A percentile compares a stretch with the other conserved stretches of the same genome.
These are phyloP conservation scores for Exophiala spinifera DNA, from an alignment of 2,329 filamentous ascomycete species.

Conservation along the genomic window DNA sequence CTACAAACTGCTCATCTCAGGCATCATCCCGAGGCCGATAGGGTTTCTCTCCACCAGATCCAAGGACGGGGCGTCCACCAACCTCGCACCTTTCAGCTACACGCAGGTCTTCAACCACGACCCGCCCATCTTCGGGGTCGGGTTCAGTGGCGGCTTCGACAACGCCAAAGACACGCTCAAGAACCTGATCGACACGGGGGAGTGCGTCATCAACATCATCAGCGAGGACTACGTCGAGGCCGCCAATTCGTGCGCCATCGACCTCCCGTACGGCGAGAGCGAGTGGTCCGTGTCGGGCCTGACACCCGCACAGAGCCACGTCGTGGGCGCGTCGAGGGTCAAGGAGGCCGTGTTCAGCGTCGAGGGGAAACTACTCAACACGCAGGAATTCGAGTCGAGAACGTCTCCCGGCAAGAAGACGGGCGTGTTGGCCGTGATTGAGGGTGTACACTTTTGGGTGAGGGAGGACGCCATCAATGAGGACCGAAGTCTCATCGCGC, in stretches of 20 bases:
- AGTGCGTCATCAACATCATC: constrained; percentile 87
- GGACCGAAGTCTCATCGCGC: constrained; percentile 70
- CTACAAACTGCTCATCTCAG: constrained; percentile 88
- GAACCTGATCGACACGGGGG: constrained; percentile 67
- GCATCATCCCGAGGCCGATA: constrained; percentile 78
- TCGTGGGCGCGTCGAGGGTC: constrained; percentile 70
- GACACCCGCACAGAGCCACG: constrained; percentile 62
- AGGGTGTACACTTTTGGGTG: constrained; percentile 85
- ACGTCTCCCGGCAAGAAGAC: constrained; percentile 70
- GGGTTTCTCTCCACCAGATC: constrained; percentile 59
- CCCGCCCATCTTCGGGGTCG: constrained; percentile 74
- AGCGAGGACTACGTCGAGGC: constrained; percentile 81
- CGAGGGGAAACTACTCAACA: constrained; percentile 73
- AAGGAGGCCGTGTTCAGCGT: constrained; percentile 78
- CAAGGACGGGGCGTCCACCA: constrained; percentile 63
- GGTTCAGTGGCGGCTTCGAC: constrained; percentile 56
- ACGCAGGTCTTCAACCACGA: constrained; percentile 82
- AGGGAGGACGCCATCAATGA: constrained; percentile 83
- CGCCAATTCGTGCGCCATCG: constrained; percentile 75
- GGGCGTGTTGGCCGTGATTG: constrained; percentile 70
- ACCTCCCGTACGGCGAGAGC: constrained; percentile 70
- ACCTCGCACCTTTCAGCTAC: constrained; percentile 86
- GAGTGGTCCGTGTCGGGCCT: constrained; percentile 81
- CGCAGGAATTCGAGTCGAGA: constrained; percentile 73
- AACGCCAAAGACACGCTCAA: constrained; percentile 73